phyloP scores from a whole-genome alignment of 129 eudicot species.

The Logfia minima region DNA sequence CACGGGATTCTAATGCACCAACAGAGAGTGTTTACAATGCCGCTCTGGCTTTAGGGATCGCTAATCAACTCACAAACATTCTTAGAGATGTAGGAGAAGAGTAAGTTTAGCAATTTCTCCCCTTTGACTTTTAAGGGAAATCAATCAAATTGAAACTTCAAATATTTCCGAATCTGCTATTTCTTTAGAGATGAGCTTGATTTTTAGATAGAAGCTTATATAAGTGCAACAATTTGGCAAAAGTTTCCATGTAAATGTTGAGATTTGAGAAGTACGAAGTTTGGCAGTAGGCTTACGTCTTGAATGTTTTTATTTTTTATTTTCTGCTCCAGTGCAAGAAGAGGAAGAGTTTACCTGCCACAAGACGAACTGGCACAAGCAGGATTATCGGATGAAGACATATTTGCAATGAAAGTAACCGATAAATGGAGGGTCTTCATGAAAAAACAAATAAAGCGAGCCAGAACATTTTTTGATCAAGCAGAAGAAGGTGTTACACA shows the following conservation, averaged over 20 bases:
- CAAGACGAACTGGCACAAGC: slow-evolving; percentile 94
- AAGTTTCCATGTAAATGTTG: not conserved
- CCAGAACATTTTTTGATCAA: slow-evolving; percentile 89
- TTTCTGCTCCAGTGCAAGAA: slow-evolving; percentile 63
- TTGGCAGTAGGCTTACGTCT: slow-evolving; percentile 7
- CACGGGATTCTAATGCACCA: slow-evolving; percentile 73
- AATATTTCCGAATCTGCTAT: not conserved
- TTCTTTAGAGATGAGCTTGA: not conserved
- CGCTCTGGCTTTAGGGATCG: slow-evolving; percentile 87
- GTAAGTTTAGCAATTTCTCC: slow-evolving; percentile 46
- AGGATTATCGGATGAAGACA: slow-evolving; percentile 88
- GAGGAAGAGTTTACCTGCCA: slow-evolving; percentile 91
- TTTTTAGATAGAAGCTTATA: not conserved
- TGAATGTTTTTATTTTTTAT: not conserved
- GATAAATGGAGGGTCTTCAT: slow-evolving; percentile 93
- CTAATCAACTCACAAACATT: slow-evolving; percentile 94
- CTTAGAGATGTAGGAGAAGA: slow-evolving; percentile 99
- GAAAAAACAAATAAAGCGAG: slow-evolving; percentile 92
- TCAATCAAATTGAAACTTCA: not conserved
- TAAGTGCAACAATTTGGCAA: not conserved
- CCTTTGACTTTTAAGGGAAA: not conserved
- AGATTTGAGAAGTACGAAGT: not conserved
- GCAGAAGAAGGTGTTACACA: slow-evolving; percentile 91
- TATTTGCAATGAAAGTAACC: slow-evolving; percentile 86
- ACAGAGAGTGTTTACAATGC: slow-evolving; percentile 92